phyloP scores from a whole-genome alignment of 2,329 filamentous ascomycete genomes.

The Cercospora zeina region DNA sequence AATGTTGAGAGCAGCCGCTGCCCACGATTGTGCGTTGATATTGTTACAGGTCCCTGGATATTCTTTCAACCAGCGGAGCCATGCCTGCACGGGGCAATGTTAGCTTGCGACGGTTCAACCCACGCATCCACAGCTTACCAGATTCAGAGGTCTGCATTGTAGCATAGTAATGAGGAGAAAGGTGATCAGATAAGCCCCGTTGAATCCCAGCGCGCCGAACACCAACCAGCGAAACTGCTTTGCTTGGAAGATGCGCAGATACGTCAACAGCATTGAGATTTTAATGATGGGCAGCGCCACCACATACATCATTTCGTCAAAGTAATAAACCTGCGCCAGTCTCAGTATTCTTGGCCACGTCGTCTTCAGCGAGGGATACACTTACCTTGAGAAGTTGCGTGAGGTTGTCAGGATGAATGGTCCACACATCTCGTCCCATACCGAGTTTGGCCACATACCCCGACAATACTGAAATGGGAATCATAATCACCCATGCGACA shows the following conservation, averaged over 20 bases:
- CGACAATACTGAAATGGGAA: constrained; percentile 21
- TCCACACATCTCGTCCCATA: constrained; percentile 25
- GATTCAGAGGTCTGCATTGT: constrained; percentile 14
- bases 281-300: constrained; percentile 15
- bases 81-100: constrained; percentile 7
- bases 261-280: constrained; percentile 18
- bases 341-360: not conserved
- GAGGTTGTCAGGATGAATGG: constrained; percentile 23
- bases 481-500: constrained; percentile 20
- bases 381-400: constrained; percentile 22
- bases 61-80: constrained; percentile 12
- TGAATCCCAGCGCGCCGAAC: constrained; percentile 8
- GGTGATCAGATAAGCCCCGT: constrained; percentile 10
- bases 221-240: constrained; percentile 12
- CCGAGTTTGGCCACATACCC: constrained; percentile 14
- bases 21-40: constrained; percentile 25
- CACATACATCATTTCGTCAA: constrained; percentile 21
- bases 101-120: not conserved
- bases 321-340: constrained; percentile 20
- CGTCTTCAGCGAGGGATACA: not conserved
- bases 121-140: not conserved
- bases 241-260: constrained; percentile 18
- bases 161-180: constrained; percentile 15
- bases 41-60: constrained; percentile 18
- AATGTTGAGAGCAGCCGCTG: constrained; percentile 16